Percentiles rank a stretch among this genome's conserved stretches.
Conservation (phyloP, 768 basidiomycete species). For the Podaxis rugospora region DNA sequence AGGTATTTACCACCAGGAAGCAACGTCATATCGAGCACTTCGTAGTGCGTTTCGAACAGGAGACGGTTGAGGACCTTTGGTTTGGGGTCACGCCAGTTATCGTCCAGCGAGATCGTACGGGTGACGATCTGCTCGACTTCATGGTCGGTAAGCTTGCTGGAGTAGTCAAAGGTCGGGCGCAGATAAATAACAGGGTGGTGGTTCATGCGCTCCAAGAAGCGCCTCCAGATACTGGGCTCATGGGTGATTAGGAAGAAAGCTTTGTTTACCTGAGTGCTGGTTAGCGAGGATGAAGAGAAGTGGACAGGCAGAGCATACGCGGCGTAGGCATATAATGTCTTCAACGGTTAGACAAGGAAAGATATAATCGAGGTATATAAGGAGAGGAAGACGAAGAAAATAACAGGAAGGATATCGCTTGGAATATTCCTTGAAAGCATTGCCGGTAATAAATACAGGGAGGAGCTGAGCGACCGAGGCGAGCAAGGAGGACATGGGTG, state of each 20-base stretch:
- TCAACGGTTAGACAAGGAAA: conserved; percentile 39
- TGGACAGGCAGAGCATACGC: conserved; percentile 25
- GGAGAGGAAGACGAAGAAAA: conserved; percentile 30
- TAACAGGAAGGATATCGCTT: conserved; percentile 9
- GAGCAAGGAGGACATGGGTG: conserved; percentile 1
- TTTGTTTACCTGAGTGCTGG: conserved; percentile 40
- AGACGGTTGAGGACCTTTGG: conserved; percentile 28
- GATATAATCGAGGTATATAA: conserved; percentile 39
- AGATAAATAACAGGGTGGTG: conserved; percentile 53
- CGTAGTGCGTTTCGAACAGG: conserved; percentile 27
- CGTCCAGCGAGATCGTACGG: conserved; percentile 54
- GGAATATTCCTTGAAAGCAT: neutral
- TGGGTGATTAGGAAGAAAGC: conserved; percentile 60
- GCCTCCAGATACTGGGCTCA: conserved; percentile 67
- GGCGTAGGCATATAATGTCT: conserved; percentile 42
- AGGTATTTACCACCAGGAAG: conserved; percentile 69
- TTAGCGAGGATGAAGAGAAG: neutral
- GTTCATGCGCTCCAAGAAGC: conserved; percentile 47
- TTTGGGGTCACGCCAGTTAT: conserved; percentile 47
- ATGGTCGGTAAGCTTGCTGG: conserved; percentile 29
- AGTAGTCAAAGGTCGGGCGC: conserved; percentile 52
- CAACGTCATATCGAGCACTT: conserved; percentile 48
- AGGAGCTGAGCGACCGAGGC: neutral
- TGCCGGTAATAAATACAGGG: neutral
- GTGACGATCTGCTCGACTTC: conserved; percentile 57